These are phyloP conservation scores for Parietichytrium sp. DNA, from an alignment of 108 stramenopile genomes.

Conservation along the genomic window DNA sequence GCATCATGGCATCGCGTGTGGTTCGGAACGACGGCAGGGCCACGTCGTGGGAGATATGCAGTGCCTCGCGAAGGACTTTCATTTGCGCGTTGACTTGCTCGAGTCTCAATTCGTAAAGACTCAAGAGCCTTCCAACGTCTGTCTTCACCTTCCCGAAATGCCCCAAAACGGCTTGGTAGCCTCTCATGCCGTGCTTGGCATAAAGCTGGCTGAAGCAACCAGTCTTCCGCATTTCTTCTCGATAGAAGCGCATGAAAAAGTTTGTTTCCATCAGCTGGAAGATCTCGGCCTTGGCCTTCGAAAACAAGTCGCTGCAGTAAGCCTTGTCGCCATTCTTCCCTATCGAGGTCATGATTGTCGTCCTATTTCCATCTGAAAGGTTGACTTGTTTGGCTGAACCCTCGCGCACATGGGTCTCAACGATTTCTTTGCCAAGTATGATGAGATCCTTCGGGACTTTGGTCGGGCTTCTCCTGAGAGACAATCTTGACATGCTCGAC, in stretches of 20 bases:
- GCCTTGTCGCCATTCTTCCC: not conserved
- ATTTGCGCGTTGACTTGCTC: not conserved
- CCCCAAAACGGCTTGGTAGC: conserved; percentile 4
- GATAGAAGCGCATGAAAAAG: conserved; percentile 37
- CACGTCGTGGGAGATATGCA: conserved; percentile 14
- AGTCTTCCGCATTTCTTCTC: conserved; percentile 37
- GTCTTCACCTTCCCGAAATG: conserved; percentile 28
- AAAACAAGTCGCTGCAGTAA: not conserved
- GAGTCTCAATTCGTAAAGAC: not conserved
- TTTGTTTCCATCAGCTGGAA: conserved; percentile 33
- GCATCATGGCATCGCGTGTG: not conserved
- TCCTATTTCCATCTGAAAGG: not conserved
- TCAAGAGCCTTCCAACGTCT: not conserved
- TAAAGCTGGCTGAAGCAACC: not conserved
- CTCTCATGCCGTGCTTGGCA: conserved; percentile 9
- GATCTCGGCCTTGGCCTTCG: conserved; percentile 22
- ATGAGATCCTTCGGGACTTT: conserved; percentile 13
- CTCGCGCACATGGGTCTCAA: not conserved
- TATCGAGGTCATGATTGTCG: not conserved
- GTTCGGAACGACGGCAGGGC: not conserved
- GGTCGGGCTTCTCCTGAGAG: not conserved
- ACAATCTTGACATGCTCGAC: not conserved
- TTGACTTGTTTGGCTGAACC: conserved; percentile 10
- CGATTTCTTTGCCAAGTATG: not conserved
- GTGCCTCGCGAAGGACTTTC: not conserved